Percentiles rank a stretch among this genome's conserved stretches.
Conservation (phyloP, 345 rosid genomes). For the Brassica carinata region DNA sequence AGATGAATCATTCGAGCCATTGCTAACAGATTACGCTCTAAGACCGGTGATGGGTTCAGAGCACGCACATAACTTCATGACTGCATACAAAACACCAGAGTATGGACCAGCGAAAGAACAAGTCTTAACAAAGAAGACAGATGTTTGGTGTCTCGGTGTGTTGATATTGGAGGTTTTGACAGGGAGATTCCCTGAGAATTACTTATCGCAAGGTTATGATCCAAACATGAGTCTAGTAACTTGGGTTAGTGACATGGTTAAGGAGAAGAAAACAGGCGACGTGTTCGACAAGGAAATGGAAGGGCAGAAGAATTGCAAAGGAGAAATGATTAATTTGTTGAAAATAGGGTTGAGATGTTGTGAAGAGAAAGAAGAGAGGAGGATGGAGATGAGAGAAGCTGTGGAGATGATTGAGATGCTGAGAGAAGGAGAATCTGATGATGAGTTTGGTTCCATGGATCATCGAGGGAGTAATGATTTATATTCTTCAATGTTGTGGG, state of each 20-base stretch:
- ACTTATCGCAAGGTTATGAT: conserved; percentile 47
- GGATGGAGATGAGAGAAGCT: conserved; percentile 54
- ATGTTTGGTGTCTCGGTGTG: conserved; percentile 72
- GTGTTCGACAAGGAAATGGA: conserved; percentile 72
- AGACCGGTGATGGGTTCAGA: conserved; percentile 63
- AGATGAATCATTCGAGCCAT: conserved; percentile 50
- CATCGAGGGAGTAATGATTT: conserved; percentile 44
- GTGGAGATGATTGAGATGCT: conserved; percentile 50
- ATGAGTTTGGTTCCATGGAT: conserved; percentile 32
- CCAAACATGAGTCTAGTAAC: conserved; percentile 48
- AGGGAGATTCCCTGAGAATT: conserved; percentile 71
- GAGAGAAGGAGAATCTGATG: conserved; percentile 45
- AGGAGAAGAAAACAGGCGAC: conserved; percentile 52
- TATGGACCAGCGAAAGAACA: conserved; percentile 39
- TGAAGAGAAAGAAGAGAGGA: conserved; percentile 56
- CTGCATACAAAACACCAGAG: conserved; percentile 77
- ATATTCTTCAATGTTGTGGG: conserved; percentile 34
- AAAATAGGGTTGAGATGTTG: conserved; percentile 77
- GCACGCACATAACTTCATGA: conserved; percentile 57
- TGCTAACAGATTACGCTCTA: conserved; percentile 63
- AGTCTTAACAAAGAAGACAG: conserved; percentile 53
- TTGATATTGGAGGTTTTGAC: conserved; percentile 63
- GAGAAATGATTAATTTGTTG: conserved; percentile 60
- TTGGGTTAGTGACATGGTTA: conserved; percentile 68
- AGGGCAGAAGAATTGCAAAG: conserved; percentile 53